Evolutionary conservation across 192 early-diverging fungal genomes (phyloP), one percentile per base, ranked within the genome.

Genomic region (Umbelopsis ramanniana): DNA sequence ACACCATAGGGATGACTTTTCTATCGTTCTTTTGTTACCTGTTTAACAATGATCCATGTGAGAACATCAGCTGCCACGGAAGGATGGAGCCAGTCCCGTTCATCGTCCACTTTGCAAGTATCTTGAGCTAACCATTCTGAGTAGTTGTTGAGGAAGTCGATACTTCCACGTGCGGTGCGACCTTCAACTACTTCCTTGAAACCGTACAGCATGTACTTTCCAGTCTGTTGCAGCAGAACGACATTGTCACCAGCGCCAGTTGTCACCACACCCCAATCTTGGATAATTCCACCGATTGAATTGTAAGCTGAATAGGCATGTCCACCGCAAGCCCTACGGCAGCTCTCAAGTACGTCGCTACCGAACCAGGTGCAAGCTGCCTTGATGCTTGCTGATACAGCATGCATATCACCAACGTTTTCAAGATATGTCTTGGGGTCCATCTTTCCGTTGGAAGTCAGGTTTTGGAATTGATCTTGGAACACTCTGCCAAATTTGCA

Each of bases 271-370:
- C 88, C 88, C 76, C 79, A 91, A 46, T 88, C 88, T 15, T 76
- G 83, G 53, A 86, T 89, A 46, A 84, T 71, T n/a, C 74, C 81
- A 12, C 81, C 84, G 60, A 91, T 89, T 45, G 82, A 83, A 74
- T 91, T 91, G 79, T 91, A 91, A 33, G 83, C 45, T 40, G 87
- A 89, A 75, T 89, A 91, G 7, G 89, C 89, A 60, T 91, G 88
- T 26, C 89, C 89, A 75, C 89, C 89, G 66, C 83, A 81, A 60
- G 82, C 76, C 70, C 87, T 76, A 70, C 87, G 79, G 60, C 80
- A 82, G 7, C 66, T 72, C 55, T 89, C 87, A 8, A 89, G 69
- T 10, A 85, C 71, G 22, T 87, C 84, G 23, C 79, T 78, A 17
- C 75, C 77, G 46, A 82, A 84, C 86, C 87, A 87, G 10, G 84